Evolutionary conservation across 2,329 filamentous ascomycete genomes (phyloP).

Genomic region (Sporothrix luriei): DNA sequence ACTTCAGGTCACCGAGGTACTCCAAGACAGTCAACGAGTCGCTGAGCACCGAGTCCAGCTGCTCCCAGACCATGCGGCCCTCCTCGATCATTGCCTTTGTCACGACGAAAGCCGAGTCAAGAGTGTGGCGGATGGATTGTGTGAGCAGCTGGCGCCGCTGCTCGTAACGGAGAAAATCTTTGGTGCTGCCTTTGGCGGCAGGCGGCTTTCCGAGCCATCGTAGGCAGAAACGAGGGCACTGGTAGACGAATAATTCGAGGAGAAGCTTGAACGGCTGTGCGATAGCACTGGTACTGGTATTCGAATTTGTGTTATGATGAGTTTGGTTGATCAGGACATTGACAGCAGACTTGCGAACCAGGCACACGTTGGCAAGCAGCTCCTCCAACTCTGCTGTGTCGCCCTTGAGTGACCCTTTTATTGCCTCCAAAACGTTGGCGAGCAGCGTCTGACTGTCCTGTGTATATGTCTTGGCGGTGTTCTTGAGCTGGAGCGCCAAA

Average conservation of each 20-base stretch:
- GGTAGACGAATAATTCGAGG: constrained; percentile 60
- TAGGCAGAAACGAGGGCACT: constrained; percentile 62
- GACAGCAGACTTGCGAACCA: constrained; percentile 58
- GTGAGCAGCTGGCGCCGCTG: constrained; percentile 58
- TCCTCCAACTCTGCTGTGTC: constrained; percentile 63
- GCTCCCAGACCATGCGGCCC: constrained; percentile 54
- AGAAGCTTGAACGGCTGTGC: constrained; percentile 41
- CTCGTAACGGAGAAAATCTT: constrained; percentile 63
- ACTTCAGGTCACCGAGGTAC: constrained; percentile 50
- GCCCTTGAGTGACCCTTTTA: constrained; percentile 63
- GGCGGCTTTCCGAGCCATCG: constrained; percentile 65
- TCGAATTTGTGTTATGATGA: background rate
- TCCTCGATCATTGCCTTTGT: constrained; percentile 57
- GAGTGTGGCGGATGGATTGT: constrained; percentile 56
- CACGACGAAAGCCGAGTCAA: constrained; percentile 64
- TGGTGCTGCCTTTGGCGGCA: constrained; percentile 54
- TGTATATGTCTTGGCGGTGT: constrained; percentile 44
- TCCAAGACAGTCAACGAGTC: constrained; percentile 60
- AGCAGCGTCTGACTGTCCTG: constrained; percentile 49
- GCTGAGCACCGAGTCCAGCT: constrained; percentile 59
- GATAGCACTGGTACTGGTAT: background rate
- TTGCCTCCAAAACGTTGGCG: constrained; percentile 53
- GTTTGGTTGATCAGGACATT: constrained; percentile 46
- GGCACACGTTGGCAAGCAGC: constrained; percentile 59
- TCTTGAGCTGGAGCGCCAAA: constrained; percentile 57